Percentiles rank a stretch among this genome's conserved stretches.
These are phyloP conservation scores for Mycoemilia scoparia DNA, from an alignment of 192 early-diverging fungal genomes.

Conservation along the genomic window DNA sequence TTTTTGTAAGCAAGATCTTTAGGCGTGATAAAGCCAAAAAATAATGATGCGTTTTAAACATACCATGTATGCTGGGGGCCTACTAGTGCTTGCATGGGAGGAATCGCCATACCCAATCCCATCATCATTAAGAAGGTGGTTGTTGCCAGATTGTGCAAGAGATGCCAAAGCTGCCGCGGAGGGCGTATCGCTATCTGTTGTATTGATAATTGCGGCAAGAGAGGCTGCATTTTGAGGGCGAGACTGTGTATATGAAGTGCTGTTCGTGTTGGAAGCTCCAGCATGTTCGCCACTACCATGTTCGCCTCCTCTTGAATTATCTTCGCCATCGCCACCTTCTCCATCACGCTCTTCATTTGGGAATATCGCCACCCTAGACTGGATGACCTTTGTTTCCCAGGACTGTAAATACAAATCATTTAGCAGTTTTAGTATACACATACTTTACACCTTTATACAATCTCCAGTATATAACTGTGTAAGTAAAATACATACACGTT, in stretches of 20 bases:
- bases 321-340: slow-evolving; percentile 1
- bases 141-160: slow-evolving; percentile 25
- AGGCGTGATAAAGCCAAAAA: too few relatives aligned
- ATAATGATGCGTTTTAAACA: too few relatives aligned
- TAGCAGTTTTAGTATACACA: too few relatives aligned
- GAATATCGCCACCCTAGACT: slow-evolving; percentile 27
- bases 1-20: too few relatives aligned
- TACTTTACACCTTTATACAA: too few relatives aligned
- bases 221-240: too few relatives aligned
- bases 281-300: slow-evolving; percentile 2
- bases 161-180: slow-evolving; percentile 30
- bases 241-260: too few relatives aligned
- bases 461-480: too few relatives aligned
- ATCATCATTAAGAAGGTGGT: slow-evolving; percentile 17
- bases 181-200: slow-evolving; percentile 16
- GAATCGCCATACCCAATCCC: slow-evolving; percentile 7
- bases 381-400: slow-evolving; percentile 43
- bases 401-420: too few relatives aligned
- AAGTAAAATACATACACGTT: too few relatives aligned
- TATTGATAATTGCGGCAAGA: slow-evolving; percentile 28
- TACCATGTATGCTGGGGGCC: too few relatives aligned
- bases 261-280: slow-evolving; percentile 12
- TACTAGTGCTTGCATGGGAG: too few relatives aligned
- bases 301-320: slow-evolving; percentile 1
- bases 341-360: slow-evolving; percentile 12